Percentiles rank a stretch among this genome's conserved stretches.
phyloP scores from a whole-genome alignment of 805 yeast genomes.

The Ogataea paraovalis region DNA sequence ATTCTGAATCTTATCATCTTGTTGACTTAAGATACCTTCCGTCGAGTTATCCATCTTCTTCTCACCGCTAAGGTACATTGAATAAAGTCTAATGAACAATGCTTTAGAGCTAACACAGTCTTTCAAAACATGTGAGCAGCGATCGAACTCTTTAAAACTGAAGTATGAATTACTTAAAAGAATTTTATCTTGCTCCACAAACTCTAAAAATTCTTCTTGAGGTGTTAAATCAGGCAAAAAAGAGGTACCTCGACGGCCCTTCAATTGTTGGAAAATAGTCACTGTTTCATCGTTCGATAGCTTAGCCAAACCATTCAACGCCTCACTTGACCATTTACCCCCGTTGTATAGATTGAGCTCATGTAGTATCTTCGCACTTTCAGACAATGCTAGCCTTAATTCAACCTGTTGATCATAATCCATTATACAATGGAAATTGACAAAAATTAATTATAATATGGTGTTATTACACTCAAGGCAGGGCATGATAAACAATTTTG shows the following conservation, averaged over 20 bases:
- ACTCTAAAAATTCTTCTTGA: constrained; percentile 23
- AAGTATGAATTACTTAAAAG: constrained; percentile 69
- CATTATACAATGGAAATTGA: no score
- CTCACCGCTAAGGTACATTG: constrained; percentile 74
- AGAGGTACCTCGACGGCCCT: constrained; percentile 8
- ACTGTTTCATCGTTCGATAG: constrained; percentile 18
- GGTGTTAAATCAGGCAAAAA: constrained; percentile 8
- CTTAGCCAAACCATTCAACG: constrained; percentile 53
- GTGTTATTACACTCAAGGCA: no score
- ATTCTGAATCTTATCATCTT: constrained; percentile 32
- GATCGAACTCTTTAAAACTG: constrained; percentile 77
- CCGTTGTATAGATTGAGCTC: constrained; percentile 62
- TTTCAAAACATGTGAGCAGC: constrained; percentile 61
- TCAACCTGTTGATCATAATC: constrained; percentile 27
- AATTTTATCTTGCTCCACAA: constrained; percentile 41
- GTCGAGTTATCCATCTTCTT: constrained; percentile 65
- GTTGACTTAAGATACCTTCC: constrained; percentile 58
- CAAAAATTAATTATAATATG: no score
- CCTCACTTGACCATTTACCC: constrained; percentile 84
- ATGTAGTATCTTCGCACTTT: constrained; percentile 42
- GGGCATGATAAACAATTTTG: no score
- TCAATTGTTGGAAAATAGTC: constrained; percentile 19
- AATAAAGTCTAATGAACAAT: constrained; percentile 61
- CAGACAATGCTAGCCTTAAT: constrained; percentile 30
- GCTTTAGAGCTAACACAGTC: constrained; percentile 49